Conservation (phyloP, 2,329 filamentous ascomycete species). For the Colletotrichum higginsianum region DNA sequence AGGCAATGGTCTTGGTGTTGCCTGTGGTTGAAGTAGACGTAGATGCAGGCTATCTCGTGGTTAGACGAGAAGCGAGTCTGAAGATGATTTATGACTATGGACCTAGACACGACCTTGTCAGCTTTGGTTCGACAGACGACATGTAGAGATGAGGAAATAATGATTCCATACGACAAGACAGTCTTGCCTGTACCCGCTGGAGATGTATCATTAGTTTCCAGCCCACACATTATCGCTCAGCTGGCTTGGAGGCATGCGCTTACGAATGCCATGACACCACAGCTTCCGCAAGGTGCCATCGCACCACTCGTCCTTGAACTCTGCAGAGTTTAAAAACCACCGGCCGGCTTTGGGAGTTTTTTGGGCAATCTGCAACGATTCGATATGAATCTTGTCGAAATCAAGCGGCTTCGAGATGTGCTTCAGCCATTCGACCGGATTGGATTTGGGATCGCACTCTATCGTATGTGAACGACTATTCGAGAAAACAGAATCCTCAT, state of each 20-base stretch:
- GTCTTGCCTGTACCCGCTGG: constrained; percentile 25
- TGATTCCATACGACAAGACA: background rate
- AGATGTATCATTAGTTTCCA: background rate
- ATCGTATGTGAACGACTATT: background rate
- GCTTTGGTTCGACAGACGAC: background rate
- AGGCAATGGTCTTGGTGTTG: constrained; percentile 3
- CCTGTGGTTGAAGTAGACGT: constrained; percentile 20
- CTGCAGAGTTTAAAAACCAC: background rate
- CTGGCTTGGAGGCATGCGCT: background rate
- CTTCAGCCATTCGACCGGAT: constrained; percentile 11
- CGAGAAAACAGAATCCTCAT: background rate
- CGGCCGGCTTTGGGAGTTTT: constrained; percentile 17
- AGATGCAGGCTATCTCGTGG: background rate
- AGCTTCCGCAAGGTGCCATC: constrained; percentile 10
- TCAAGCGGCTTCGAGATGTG: constrained; percentile 10
- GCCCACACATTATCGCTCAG: background rate
- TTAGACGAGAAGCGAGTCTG: background rate
- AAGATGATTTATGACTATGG: constrained; percentile 13
- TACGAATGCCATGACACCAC: constrained; percentile 23
- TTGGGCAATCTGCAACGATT: constrained; percentile 1
- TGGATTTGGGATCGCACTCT: constrained; percentile 10
- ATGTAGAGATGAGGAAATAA: too few species aligned
- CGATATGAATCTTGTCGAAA: constrained; percentile 18
- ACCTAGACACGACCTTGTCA: background rate
- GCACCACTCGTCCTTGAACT: constrained; percentile 2